A percentile compares a stretch with the other conserved stretches of the same genome.
Conservation (phyloP, 352 stramenopile genomes). For the Pythium biforme region DNA sequence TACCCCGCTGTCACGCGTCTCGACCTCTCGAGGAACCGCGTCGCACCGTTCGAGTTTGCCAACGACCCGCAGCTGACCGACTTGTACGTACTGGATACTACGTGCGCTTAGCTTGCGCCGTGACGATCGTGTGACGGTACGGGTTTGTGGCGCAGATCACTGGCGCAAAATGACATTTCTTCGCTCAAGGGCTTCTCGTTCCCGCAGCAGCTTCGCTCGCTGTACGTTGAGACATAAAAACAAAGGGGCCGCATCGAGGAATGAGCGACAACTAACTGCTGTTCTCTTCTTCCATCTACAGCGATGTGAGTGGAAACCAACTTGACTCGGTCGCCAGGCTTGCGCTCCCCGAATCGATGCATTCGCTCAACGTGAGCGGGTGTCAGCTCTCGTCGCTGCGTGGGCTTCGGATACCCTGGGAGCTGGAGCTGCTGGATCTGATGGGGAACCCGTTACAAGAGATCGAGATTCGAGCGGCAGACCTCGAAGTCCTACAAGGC, state of each 20-base stretch:
- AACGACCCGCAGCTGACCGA: neutral
- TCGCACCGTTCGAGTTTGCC: neutral
- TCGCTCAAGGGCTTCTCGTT: slow-evolving; percentile 12
- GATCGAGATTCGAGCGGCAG: slow-evolving; percentile 16
- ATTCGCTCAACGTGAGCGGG: slow-evolving; percentile 8
- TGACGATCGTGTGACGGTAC: too few relatives aligned
- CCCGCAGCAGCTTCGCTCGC: slow-evolving; percentile 11
- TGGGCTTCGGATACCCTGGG: neutral
- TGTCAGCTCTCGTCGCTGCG: slow-evolving; percentile 4
- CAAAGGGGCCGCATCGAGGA: too few relatives aligned
- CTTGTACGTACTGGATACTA: slow-evolving; percentile 2
- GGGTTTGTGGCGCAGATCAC: neutral
- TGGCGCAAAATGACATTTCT: slow-evolving; percentile 1
- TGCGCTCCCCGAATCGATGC: neutral
- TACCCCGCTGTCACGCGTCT: slow-evolving; percentile 1
- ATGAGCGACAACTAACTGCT: too few relatives aligned
- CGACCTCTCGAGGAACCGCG: slow-evolving; percentile 2
- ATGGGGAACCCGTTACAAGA: slow-evolving; percentile 4
- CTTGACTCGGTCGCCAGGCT: slow-evolving; percentile 5
- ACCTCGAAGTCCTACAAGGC: slow-evolving; percentile 5
- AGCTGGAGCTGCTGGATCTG: slow-evolving; percentile 10
- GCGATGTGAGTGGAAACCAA: slow-evolving; percentile 15
- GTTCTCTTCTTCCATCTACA: slow-evolving; percentile 1
- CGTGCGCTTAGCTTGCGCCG: neutral
- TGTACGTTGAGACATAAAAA: slow-evolving; percentile 9